Conservation (phyloP, 208 protist genomes). For the Trypanosoma boissoni region DNA sequence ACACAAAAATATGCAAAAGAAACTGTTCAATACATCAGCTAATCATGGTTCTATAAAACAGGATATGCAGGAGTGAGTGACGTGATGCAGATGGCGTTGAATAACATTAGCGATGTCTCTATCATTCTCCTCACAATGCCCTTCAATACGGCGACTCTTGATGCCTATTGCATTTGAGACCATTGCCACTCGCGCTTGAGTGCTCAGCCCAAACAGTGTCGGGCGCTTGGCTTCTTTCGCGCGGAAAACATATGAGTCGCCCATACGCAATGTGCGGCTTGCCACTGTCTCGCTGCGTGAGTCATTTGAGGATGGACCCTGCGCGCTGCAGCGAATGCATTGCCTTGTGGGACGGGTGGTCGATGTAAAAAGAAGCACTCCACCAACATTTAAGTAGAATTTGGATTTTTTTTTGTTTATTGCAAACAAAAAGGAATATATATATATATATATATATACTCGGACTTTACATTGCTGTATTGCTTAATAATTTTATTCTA, state of each 20-base stretch:
- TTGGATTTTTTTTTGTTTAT: not conserved
- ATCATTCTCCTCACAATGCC: constrained; percentile 15
- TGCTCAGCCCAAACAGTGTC: constrained; percentile 10
- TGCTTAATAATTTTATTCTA: not conserved
- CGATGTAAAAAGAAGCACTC: too few species aligned
- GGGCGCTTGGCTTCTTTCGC: not conserved
- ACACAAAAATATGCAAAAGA: too few species aligned
- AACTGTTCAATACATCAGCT: too few species aligned
- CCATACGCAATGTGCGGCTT: constrained; percentile 7
- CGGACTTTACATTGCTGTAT: not conserved
- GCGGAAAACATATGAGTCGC: constrained; percentile 10
- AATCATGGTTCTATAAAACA: too few species aligned
- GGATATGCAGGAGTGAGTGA: too few species aligned
- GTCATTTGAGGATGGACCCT: constrained; percentile 10
- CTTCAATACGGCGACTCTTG: constrained; percentile 14
- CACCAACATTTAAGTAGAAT: not conserved
- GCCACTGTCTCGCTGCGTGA: not conserved
- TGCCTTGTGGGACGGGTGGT: constrained; percentile 4
- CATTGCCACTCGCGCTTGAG: constrained; percentile 5
- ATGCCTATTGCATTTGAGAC: constrained; percentile 14
- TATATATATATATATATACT: constrained; percentile 1
- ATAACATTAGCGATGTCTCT: constrained; percentile 1
- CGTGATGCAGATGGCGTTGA: too few species aligned
- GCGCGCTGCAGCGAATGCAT: constrained; percentile 15
- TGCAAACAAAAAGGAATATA: not conserved